Conservation (phyloP, 176 grass and related monocot genomes). For the Metroxylon sagu region DNA sequence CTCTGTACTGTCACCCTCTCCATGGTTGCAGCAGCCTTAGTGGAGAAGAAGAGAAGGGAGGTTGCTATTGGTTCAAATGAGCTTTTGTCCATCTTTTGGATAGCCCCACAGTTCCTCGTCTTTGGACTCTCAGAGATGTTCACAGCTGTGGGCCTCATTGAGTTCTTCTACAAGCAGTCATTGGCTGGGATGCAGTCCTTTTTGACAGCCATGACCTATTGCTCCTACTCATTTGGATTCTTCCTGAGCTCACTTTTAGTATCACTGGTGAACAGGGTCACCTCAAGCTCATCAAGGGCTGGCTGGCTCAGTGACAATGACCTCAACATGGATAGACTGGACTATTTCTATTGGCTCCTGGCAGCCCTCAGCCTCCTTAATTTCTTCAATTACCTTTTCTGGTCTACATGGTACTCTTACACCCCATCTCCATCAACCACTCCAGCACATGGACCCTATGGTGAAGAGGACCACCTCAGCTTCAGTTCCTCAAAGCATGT, state of each 20-base stretch:
- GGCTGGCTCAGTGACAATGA: constrained; percentile 27
- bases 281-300: not conserved
- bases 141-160: constrained; percentile 17
- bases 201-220: constrained; percentile 18
- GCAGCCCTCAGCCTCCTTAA: constrained; percentile 21
- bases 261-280: constrained; percentile 7
- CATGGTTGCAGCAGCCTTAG: constrained; percentile 3
- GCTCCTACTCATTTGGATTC: constrained; percentile 22
- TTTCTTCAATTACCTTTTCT: constrained; percentile 22
- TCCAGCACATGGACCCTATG: not conserved
- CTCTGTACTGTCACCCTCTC: constrained; percentile 13
- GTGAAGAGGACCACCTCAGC: not conserved
- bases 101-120: constrained; percentile 16
- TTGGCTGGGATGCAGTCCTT: constrained; percentile 10
- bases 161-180: constrained; percentile 24
- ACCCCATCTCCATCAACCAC: not conserved
- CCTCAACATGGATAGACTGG: constrained; percentile 20
- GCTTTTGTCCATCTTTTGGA: constrained; percentile 11
- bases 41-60: constrained; percentile 19
- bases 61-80: not conserved
- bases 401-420: constrained; percentile 14
- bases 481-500: constrained; percentile 23
- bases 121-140: constrained; percentile 20
- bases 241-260: constrained; percentile 13
- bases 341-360: constrained; percentile 25